phyloP scores from a whole-genome alignment of 75 land plant species.

The Sequoiadendron giganteum region DNA sequence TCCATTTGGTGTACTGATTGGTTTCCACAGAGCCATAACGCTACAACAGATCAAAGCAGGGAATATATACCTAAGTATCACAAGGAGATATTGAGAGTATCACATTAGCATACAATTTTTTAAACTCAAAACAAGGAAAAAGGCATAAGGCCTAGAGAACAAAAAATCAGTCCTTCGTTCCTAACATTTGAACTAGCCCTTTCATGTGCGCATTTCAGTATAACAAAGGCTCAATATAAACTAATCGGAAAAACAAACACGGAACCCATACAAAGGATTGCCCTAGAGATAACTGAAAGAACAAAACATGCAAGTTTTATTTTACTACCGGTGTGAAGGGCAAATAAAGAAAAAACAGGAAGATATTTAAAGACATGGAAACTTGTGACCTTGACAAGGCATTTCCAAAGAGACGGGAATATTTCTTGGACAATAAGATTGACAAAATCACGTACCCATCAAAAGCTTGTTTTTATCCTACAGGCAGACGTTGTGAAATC shows the following conservation, averaged over 20 bases:
- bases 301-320: neutral
- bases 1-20: neutral
- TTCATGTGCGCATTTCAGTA: neutral
- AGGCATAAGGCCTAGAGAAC: neutral
- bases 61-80: neutral
- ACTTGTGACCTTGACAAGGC: neutral
- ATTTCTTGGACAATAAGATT: neutral
- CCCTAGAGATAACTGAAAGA: neutral
- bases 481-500: neutral
- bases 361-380: neutral
- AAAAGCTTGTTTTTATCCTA: neutral
- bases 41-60: neutral
- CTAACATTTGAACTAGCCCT: neutral
- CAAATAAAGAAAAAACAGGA: neutral
- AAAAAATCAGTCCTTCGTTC: neutral
- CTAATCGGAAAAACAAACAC: neutral
- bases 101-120: neutral
- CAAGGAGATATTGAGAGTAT: neutral
- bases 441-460: neutral
- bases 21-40: neutral
- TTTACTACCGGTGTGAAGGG: neutral
- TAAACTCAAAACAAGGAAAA: neutral
- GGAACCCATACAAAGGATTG: neutral
- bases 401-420: neutral
- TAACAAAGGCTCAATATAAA: neutral